phyloP scores from a whole-genome alignment of 805 yeast species.

The Blastobotrys attinorum region DNA sequence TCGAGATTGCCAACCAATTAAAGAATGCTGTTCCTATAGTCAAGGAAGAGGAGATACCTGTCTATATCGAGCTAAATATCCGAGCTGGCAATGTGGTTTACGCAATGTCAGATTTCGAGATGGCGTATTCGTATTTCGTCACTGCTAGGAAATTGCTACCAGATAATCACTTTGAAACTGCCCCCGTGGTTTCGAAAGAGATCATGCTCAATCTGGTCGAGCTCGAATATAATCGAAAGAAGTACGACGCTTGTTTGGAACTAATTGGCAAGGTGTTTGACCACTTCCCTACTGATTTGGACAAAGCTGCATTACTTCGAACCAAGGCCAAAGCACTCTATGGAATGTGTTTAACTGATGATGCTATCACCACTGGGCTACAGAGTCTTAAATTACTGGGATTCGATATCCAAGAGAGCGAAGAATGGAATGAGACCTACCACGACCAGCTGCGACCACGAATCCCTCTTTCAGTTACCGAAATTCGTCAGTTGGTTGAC shows the following conservation, averaged over 20 bases:
- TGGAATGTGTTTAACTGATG: slow-evolving; percentile 26
- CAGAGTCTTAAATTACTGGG: slow-evolving; percentile 32
- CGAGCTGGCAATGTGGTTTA: slow-evolving; percentile 40
- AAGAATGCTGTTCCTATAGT: slow-evolving; percentile 30
- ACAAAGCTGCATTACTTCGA: slow-evolving; percentile 27
- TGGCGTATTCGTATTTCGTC: slow-evolving; percentile 36
- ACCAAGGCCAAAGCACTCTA: slow-evolving; percentile 34
- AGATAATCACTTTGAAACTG: slow-evolving; percentile 7
- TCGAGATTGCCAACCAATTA: slow-evolving; percentile 36
- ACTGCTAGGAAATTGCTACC: slow-evolving; percentile 28
- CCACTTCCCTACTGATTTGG: slow-evolving; percentile 27
- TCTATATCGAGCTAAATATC: slow-evolving; percentile 34
- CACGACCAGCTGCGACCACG: slow-evolving; percentile 22
- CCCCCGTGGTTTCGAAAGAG: slow-evolving; percentile 14
- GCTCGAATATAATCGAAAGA: slow-evolving; percentile 23
- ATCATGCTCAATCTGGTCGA: slow-evolving; percentile 17
- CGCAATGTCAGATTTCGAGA: slow-evolving; percentile 35
- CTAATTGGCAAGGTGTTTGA: slow-evolving; percentile 29
- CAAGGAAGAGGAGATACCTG: slow-evolving; percentile 29
- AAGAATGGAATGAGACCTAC: slow-evolving; percentile 22
- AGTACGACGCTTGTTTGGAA: slow-evolving; percentile 31
- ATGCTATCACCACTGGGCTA: slow-evolving; percentile 32
- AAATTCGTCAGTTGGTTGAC: slow-evolving; percentile 29
- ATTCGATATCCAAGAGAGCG: slow-evolving; percentile 28
- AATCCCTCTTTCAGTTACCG: slow-evolving; percentile 35